Percentiles rank a stretch among this genome's conserved stretches.
Evolutionary conservation across 106 monocot species (phyloP).

Genomic region (Dendrobium catenatum): DNA sequence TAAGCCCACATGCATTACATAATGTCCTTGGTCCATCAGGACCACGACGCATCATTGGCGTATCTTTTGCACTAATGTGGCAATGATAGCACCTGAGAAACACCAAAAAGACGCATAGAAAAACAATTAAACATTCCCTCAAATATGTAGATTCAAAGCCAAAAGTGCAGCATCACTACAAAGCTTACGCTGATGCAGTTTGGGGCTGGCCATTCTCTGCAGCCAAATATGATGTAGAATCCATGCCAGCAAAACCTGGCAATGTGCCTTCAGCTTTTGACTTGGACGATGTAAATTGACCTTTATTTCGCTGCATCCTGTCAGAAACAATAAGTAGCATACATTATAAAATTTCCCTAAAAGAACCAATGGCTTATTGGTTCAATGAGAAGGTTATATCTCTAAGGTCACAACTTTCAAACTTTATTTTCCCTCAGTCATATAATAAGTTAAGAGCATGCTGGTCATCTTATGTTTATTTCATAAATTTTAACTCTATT

Average conservation of each 20-base stretch:
- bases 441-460: too few species aligned
- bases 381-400: too few species aligned
- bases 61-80: constrained; percentile 31
- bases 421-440: too few species aligned
- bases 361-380: background rate
- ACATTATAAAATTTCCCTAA: background rate
- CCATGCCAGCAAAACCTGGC: constrained; percentile 29
- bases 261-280: constrained; percentile 49
- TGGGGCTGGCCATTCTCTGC: constrained; percentile 39
- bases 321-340: background rate
- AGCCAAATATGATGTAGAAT: constrained; percentile 44
- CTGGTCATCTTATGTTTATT: too few species aligned
- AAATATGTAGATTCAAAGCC: background rate
- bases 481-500: too few species aligned
- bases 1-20: constrained; percentile 61
- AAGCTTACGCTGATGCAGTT: constrained; percentile 57
- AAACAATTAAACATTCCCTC: constrained; percentile 5
- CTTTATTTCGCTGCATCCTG: constrained; percentile 76
- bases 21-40: constrained; percentile 54
- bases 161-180: constrained; percentile 7
- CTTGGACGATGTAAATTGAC: constrained; percentile 72
- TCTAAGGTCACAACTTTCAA: too few species aligned
- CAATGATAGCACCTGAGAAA: constrained; percentile 45
- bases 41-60: constrained; percentile 60
- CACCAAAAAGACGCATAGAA: background rate